These are phyloP conservation scores for Venturiaceae sp. DNA, from an alignment of 2,329 filamentous ascomycete species.

Conservation along the genomic window DNA sequence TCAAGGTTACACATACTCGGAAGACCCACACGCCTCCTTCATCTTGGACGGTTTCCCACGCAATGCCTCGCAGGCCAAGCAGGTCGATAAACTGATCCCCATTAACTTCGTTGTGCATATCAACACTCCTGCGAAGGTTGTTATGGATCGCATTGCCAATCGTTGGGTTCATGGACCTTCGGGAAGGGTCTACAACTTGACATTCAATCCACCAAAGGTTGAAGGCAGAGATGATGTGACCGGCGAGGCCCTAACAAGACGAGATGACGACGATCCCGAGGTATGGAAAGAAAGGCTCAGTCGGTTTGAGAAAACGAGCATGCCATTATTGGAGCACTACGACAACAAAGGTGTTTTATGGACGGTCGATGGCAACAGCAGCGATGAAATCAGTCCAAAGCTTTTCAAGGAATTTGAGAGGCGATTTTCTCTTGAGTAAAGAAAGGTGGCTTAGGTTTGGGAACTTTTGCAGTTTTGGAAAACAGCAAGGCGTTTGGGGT, in stretches of 20 bases:
- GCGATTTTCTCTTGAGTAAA: conserved; percentile 45
- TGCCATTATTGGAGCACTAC: conserved; percentile 82
- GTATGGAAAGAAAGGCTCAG: conserved; percentile 72
- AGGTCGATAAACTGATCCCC: conserved; percentile 73
- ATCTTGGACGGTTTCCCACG: conserved; percentile 95
- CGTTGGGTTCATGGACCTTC: conserved; percentile 91
- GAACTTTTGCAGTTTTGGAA: background rate
- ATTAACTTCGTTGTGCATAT: conserved; percentile 90
- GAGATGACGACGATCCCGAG: conserved; percentile 77
- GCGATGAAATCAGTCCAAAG: conserved; percentile 92
- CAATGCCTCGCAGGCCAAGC: conserved; percentile 68
- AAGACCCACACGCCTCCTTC: conserved; percentile 75
- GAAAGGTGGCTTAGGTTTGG: background rate
- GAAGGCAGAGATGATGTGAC: conserved; percentile 81
- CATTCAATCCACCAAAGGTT: conserved; percentile 78
- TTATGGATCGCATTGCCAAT: conserved; percentile 80
- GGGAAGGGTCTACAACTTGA: conserved; percentile 89
- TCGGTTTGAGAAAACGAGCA: conserved; percentile 81
- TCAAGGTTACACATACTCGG: conserved; percentile 37
- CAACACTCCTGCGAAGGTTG: conserved; percentile 74
- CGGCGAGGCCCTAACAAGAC: conserved; percentile 72
- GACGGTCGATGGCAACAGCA: conserved; percentile 80
- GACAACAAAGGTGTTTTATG: conserved; percentile 72
- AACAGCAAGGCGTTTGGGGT: background rate
- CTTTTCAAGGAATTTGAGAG: conserved; percentile 73